phyloP scores from a whole-genome alignment of 2,329 filamentous ascomycete genomes.

The Botrytis byssoidea region DNA sequence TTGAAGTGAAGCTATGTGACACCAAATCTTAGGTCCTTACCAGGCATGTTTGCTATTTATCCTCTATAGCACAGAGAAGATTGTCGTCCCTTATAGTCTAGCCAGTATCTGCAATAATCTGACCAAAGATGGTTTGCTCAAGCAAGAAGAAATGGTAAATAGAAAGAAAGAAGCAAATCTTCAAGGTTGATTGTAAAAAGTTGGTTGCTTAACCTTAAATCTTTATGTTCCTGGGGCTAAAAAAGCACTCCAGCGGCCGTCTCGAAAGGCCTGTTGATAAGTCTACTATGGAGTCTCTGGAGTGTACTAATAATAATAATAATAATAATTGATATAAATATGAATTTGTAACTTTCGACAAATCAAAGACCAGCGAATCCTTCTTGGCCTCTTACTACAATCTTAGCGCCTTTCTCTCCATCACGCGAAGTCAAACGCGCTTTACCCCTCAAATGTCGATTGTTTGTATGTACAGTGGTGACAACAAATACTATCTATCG shows the following conservation, averaged over 20 bases:
- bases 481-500: neutral
- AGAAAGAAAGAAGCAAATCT: neutral
- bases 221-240: neutral
- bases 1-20: neutral
- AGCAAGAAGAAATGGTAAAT: neutral
- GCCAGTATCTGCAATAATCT: neutral
- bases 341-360: neutral
- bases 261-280: neutral
- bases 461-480: neutral
- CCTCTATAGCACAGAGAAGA: neutral
- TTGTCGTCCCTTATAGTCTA: neutral
- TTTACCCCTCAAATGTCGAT: neutral
- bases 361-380: neutral
- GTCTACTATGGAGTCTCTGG: neutral
- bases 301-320: neutral
- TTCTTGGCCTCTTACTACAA: neutral
- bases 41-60: slow-evolving; percentile 4
- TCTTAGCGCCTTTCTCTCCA: neutral
- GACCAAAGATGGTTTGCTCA: neutral
- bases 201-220: slow-evolving; percentile 4
- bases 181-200: neutral
- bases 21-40: neutral
- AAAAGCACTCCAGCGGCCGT: neutral
- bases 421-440: slow-evolving; percentile 1
- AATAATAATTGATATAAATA: neutral